Conservation (phyloP, 345 rosid genomes). For the Barbarea vulgaris region DNA sequence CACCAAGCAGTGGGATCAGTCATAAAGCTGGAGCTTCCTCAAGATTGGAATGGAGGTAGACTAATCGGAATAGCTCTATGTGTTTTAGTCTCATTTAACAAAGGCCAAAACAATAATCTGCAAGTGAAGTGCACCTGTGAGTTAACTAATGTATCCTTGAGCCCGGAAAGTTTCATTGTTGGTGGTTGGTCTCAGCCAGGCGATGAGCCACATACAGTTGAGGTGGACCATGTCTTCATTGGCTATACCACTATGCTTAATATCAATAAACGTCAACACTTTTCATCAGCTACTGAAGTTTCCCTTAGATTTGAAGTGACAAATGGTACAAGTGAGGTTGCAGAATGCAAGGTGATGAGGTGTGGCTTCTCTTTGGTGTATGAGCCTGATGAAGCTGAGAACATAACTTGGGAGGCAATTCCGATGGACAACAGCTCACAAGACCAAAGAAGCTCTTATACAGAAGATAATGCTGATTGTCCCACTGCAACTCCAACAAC, state of each 20-base stretch:
- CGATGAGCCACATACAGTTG: too few relatives aligned
- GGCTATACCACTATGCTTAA: slow-evolving; percentile 8
- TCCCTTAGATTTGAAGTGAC: slow-evolving; percentile 30
- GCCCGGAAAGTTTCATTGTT: not conserved
- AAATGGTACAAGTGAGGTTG: slow-evolving; percentile 21
- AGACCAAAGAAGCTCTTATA: not conserved
- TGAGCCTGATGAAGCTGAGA: slow-evolving; percentile 7
- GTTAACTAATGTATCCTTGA: not conserved
- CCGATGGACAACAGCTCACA: not conserved
- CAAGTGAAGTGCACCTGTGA: slow-evolving; percentile 19
- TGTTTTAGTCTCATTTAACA: slow-evolving; percentile 18
- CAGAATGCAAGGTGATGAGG: slow-evolving; percentile 15
- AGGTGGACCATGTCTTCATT: slow-evolving; percentile 31
- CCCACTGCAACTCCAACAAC: not conserved
- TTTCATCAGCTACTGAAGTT: not conserved
- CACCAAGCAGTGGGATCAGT: slow-evolving; percentile 18
- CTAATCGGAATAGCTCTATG: not conserved
- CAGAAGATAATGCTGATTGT: not conserved
- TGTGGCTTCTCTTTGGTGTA: slow-evolving; percentile 27
- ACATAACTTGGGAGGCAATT: not conserved
- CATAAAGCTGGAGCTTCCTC: not conserved
- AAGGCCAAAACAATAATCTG: not conserved
- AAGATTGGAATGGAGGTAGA: not conserved
- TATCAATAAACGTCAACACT: not conserved
- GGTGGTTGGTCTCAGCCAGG: slow-evolving; percentile 26